Conservation (phyloP, 1,139 yeast genomes). For the Lodderomyces theae region DNA sequence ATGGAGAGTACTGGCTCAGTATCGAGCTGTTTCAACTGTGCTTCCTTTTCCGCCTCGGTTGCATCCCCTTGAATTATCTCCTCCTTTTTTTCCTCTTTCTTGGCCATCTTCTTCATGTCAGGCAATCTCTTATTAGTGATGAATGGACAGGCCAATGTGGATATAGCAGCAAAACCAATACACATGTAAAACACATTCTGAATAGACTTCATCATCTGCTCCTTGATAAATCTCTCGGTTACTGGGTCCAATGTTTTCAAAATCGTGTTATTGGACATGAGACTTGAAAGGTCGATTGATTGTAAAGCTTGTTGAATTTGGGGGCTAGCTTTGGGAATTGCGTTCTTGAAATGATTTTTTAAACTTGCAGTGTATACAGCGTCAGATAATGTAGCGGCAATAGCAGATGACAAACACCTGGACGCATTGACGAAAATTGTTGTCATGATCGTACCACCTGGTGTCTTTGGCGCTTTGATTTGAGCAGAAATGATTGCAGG, state of each 20-base stretch:
- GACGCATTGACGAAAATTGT: slow-evolving; percentile 32
- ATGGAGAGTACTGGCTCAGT: not conserved
- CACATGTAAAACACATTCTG: slow-evolving; percentile 33
- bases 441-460: slow-evolving; percentile 37
- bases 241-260: slow-evolving; percentile 23
- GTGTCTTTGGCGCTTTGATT: slow-evolving; percentile 34
- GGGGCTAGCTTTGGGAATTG: slow-evolving; percentile 18
- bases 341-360: slow-evolving; percentile 17
- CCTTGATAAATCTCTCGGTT: slow-evolving; percentile 26
- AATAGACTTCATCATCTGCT: slow-evolving; percentile 29
- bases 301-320: slow-evolving; percentile 21
- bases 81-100: slow-evolving; percentile 1
- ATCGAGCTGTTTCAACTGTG: slow-evolving; percentile 3
- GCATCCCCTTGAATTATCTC: not conserved
- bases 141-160: slow-evolving; percentile 22
- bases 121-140: slow-evolving; percentile 33
- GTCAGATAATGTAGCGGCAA: slow-evolving; percentile 33
- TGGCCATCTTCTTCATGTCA: slow-evolving; percentile 6
- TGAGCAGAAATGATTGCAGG: slow-evolving; percentile 29
- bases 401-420: slow-evolving; percentile 30
- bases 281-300: slow-evolving; percentile 11
- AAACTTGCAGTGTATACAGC: slow-evolving; percentile 33
- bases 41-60: not conserved
- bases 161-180: slow-evolving; percentile 26
- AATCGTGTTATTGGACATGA: slow-evolving; percentile 21